Base-by-base conservation (phyloP, 148 eudicot genomes). In the Amaranthus hypochondriacus region DNA sequence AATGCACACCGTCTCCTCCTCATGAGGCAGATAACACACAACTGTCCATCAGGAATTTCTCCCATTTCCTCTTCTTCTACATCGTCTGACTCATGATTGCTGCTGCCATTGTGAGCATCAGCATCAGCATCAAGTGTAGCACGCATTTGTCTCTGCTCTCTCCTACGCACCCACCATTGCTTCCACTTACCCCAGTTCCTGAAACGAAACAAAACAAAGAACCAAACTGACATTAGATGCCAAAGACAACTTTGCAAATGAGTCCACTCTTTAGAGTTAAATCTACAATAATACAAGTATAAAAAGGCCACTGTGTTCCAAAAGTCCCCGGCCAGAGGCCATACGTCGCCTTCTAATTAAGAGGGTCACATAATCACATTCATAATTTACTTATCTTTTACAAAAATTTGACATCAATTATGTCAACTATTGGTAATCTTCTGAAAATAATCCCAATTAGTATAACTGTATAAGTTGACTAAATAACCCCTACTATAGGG, bases 161-260 rank as follows among this genome's bases (percentile, higher is more conserved):
- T 85, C 84, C 86, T 88, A 48, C 77, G 80, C 74, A 76, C 81
- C 53, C 85, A 82, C 94, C 94, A 85, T 68, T 74, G 81, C 81
- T 88, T 85, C 89, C 86, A 90, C 78, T 71, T 87, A 57, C 67
- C 88, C 91, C 91, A 92, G 66, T 90, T 92, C 82, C 97, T 92
- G 79, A 70, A 64, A 63, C 14, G 46, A 54, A 51, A 59, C 50
- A 47, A 44, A 9, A n/a, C 70, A 43, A 66, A 59, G 2, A 6
- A 49, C 14, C 55, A 49, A 59, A 49, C 14, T 50, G 53, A 59
- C 73, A 56, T 80, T 57, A 68, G 49, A 28, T 28, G 44, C 8
- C 46, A 72, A 46, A 47, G 39, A 70, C 14, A 73, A n/a, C 15
- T 55, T 4, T 28, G 39, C 39, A 46, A n/a, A 15, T 39, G 43